Conservation (phyloP, 305 asterid species). For the Fraxinus xanthoxyloides region DNA sequence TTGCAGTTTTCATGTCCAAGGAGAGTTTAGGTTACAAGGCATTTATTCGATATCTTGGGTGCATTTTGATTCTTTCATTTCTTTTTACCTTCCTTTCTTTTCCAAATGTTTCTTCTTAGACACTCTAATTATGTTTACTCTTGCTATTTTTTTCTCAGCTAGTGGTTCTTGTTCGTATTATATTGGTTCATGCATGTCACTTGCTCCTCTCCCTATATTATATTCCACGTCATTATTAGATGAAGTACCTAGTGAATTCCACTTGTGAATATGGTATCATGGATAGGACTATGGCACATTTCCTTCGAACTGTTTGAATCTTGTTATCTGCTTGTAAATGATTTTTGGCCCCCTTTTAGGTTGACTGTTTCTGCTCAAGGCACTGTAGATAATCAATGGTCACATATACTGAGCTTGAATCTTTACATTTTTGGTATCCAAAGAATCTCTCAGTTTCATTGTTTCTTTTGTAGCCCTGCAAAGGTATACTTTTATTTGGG, state of each 20-base stretch:
- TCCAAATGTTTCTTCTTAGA: background rate
- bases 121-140: background rate
- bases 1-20: slow-evolving; percentile 8
- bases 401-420: slow-evolving; percentile 5
- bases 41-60: slow-evolving; percentile 9
- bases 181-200: background rate
- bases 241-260: background rate
- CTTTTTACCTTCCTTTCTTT: background rate
- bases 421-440: background rate
- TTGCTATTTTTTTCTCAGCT: background rate
- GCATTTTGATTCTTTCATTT: background rate
- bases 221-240: background rate
- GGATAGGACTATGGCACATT: background rate
- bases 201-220: background rate
- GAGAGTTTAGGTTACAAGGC: slow-evolving; percentile 3
- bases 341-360: background rate
- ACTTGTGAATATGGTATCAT: background rate
- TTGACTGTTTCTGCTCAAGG: background rate
- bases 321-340: background rate
- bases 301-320: slow-evolving; percentile 1
- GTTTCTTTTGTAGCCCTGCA: slow-evolving; percentile 20
- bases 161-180: slow-evolving; percentile 1
- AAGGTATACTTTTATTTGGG: slow-evolving; percentile 9
- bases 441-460: slow-evolving; percentile 8
- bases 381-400: slow-evolving; percentile 3